phyloP scores from a whole-genome alignment of 495 filamentous ascomycete genomes.

The Parathielavia appendiculata region DNA sequence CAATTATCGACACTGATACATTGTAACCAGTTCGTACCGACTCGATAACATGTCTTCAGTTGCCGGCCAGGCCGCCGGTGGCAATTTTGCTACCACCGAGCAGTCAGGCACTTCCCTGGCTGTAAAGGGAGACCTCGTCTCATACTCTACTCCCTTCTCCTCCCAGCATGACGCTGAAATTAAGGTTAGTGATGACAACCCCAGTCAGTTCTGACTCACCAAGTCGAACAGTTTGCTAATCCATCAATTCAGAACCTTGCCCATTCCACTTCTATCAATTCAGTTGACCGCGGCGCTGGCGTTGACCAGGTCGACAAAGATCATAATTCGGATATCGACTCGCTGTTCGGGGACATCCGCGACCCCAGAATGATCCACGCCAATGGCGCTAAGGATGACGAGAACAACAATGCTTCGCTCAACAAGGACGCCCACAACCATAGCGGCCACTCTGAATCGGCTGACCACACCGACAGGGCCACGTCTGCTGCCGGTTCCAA shows the following conservation, averaged over 20 bases:
- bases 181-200: background rate
- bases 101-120: slow-evolving; percentile 11
- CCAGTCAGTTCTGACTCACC: background rate
- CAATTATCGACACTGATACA: slow-evolving; percentile 3
- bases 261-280: background rate
- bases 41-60: slow-evolving; percentile 7
- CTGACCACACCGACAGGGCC: background rate
- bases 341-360: background rate
- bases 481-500: background rate
- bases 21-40: slow-evolving; percentile 8
- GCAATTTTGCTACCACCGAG: background rate
- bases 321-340: slow-evolving; percentile 8
- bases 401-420: background rate
- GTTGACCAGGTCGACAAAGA: background rate
- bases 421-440: background rate
- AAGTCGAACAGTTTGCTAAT: background rate
- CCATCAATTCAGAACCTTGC: background rate
- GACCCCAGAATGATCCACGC: background rate
- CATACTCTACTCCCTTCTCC: background rate
- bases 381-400: background rate
- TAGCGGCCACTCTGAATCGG: background rate
- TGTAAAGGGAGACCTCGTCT: background rate
- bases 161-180: background rate
- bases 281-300: background rate
- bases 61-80: slow-evolving; percentile 8